Base-by-base conservation (phyloP, 2,329 filamentous ascomycete species). In the Myriosclerotinia curreyana region DNA sequence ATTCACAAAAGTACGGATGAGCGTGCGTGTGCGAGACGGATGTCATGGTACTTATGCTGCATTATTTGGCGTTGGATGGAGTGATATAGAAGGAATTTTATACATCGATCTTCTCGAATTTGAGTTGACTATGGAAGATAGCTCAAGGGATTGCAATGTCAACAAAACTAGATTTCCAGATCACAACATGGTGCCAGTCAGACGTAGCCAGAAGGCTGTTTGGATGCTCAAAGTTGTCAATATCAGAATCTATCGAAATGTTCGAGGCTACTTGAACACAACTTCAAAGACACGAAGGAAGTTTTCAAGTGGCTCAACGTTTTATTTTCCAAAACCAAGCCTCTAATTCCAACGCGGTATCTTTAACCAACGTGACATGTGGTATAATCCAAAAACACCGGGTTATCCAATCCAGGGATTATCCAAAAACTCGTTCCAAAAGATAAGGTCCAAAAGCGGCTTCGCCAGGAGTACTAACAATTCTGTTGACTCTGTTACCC, bases 401-500 rank as follows among this genome's bases (percentile, higher is more conserved):
- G 42, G 55, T 36, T 12, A 58, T 48, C 31, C 28, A 38, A 59
- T 17, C 28, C 14, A 48, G 22, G 15, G 25, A 38, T 44, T 67
- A 72, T 20, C 71, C 71, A 65, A 73, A 74, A 4, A 94, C 73
- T 67, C 84, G 81, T 71, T 86, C 78, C 77, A 94, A 79, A 71
- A 92, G 75, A 67, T 86, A 80, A 44, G 80, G 79, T 44, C 86
- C 89, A 78, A 93, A 92, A 49, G 78, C 76, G 9, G 86, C 81
- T 70, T 84, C 82, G 2, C 88, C 91, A 0, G 91, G 91, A 68
- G 89, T 84, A 34, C 76, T 78, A 58, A 91, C 81, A 75, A 93
- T 88, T 74, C 91, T 84, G 76, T 86, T 84, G 68, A 99, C 83
- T 62, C 91, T 83, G 77, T 98, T 99, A 7, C 93, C 92, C 71